Percentiles rank a stretch among this genome's conserved stretches.
These are phyloP conservation scores for Microcera coccophila DNA, from an alignment of 2,329 filamentous ascomycete species.

Conservation along the genomic window DNA sequence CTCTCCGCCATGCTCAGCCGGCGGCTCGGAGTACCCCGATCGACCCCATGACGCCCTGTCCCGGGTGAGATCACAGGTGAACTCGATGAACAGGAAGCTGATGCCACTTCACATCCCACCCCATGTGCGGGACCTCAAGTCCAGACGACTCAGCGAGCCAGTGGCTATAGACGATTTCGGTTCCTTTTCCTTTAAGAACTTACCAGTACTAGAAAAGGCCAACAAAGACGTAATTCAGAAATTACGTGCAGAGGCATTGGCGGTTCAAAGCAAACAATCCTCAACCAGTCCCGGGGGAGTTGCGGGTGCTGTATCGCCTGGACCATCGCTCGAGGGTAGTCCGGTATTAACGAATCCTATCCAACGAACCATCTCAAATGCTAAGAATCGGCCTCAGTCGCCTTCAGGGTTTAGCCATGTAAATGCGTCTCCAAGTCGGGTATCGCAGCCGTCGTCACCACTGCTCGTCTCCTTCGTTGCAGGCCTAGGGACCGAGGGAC, in stretches of 20 bases:
- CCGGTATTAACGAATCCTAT: slow-evolving; percentile 76
- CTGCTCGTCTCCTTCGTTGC: slow-evolving; percentile 96
- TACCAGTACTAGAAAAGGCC: slow-evolving; percentile 92
- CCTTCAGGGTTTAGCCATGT: slow-evolving; percentile 75
- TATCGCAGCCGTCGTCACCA: slow-evolving; percentile 65
- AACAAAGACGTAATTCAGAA: slow-evolving; percentile 99
- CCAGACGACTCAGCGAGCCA: slow-evolving; percentile 84
- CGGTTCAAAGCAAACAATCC: slow-evolving; percentile 54
- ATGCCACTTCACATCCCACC: slow-evolving; percentile 97
- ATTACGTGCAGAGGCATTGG: slow-evolving; percentile 84
- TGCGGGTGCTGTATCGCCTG: slow-evolving; percentile 53
- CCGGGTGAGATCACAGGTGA: slow-evolving; percentile 81
- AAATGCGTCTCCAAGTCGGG: slow-evolving; percentile 82
- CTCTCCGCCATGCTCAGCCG: slow-evolving; percentile 66
- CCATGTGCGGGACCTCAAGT: slow-evolving; percentile 88
- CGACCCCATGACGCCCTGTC: slow-evolving; percentile 93
- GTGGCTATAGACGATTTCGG: slow-evolving; percentile 89
- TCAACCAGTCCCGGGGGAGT: slow-evolving; percentile 42
- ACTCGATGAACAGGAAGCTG: slow-evolving; percentile 78
- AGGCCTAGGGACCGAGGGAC: slow-evolving; percentile 69
- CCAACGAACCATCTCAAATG: slow-evolving; percentile 78
- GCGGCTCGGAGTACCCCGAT: slow-evolving; percentile 75
- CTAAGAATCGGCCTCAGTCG: slow-evolving; percentile 80
- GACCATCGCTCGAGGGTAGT: slow-evolving; percentile 74
- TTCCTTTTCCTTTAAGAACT: slow-evolving; percentile 93